phyloP scores from a whole-genome alignment of 305 asterid species.

The Fraxinus dipetala region DNA sequence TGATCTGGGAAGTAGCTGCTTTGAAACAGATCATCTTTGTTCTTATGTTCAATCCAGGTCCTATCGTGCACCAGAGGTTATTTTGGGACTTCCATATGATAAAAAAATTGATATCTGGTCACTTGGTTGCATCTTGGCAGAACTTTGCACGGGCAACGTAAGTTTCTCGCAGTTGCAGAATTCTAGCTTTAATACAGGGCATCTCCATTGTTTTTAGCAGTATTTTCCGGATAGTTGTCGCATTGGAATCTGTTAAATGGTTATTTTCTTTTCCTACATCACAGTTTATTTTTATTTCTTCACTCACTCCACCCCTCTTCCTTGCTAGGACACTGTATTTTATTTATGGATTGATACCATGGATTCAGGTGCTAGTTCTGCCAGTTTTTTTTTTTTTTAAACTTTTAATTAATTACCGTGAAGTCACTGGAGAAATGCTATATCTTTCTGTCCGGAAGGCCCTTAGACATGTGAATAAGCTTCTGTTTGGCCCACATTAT shows the following conservation, averaged over 20 bases:
- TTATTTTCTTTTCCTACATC: background rate
- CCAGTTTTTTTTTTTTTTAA: background rate
- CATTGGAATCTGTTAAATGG: background rate
- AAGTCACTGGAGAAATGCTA: background rate
- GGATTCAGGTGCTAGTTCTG: background rate
- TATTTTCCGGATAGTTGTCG: background rate
- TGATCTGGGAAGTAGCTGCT: conserved; percentile 97
- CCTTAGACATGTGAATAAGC: background rate
- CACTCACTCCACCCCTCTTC: background rate
- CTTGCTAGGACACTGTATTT: background rate
- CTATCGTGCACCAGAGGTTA: conserved; percentile 97
- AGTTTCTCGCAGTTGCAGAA: conserved; percentile 30
- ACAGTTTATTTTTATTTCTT: background rate
- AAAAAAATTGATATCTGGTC: conserved; percentile 97
- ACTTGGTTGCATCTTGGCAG: conserved; percentile 98
- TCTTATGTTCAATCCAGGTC: conserved; percentile 98
- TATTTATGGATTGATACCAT: background rate
- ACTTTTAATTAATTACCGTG: background rate
- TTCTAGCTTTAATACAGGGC: conserved; percentile 9
- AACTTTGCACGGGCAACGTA: conserved; percentile 98
- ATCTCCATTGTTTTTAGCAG: background rate
- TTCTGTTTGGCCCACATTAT: too few relatives aligned
- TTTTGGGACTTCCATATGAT: conserved; percentile 90
- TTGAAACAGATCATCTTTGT: conserved; percentile 95
- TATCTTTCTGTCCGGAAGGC: background rate